A percentile compares a stretch with the other conserved stretches of the same genome.
Evolutionary conservation across 208 protist genomes (phyloP).

Genomic region (Trypanosoma boissoni): DNA sequence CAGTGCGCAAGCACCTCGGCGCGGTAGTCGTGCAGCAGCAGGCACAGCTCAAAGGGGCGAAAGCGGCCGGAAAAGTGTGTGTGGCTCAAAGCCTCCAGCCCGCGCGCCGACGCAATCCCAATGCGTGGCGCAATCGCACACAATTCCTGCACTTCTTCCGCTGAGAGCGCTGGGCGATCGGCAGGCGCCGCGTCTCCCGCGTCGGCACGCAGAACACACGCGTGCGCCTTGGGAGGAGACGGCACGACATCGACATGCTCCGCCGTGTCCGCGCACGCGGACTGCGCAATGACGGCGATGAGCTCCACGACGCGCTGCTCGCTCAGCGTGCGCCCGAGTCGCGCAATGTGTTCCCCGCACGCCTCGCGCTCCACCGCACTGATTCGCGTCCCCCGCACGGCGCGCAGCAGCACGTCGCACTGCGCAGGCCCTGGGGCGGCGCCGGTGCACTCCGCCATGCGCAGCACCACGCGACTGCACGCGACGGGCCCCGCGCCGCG

Average conservation of each 20-base stretch:
- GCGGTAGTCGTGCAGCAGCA: conserved; percentile 43
- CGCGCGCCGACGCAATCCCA: conserved; percentile 37
- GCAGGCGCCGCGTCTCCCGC: conserved; percentile 1
- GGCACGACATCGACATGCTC: no score
- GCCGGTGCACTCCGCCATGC: conserved; percentile 22
- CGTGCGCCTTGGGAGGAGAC: no score
- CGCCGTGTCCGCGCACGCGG: no score
- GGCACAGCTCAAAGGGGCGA: conserved; percentile 43
- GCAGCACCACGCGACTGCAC: conserved; percentile 21
- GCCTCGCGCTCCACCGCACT: conserved; percentile 17
- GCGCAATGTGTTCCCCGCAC: conserved; percentile 15
- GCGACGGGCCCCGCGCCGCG: conserved; percentile 10
- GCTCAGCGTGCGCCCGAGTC: conserved; percentile 18
- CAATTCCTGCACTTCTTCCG: conserved; percentile 34
- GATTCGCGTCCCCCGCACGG: conserved; percentile 5
- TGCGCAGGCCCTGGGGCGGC: conserved; percentile 9
- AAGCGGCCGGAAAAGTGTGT: conserved; percentile 36
- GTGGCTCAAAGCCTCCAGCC: conserved; percentile 40
- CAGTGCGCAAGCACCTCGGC: conserved; percentile 27
- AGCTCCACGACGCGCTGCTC: conserved; percentile 21
- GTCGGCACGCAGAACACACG: neutral
- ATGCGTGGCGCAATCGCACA: conserved; percentile 43
- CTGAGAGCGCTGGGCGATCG: conserved; percentile 18
- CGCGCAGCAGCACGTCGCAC: conserved; percentile 18
- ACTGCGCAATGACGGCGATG: conserved; percentile 12